Base-by-base conservation (phyloP, 2,329 filamentous ascomycete species). In the Delphinella strobiligena region DNA sequence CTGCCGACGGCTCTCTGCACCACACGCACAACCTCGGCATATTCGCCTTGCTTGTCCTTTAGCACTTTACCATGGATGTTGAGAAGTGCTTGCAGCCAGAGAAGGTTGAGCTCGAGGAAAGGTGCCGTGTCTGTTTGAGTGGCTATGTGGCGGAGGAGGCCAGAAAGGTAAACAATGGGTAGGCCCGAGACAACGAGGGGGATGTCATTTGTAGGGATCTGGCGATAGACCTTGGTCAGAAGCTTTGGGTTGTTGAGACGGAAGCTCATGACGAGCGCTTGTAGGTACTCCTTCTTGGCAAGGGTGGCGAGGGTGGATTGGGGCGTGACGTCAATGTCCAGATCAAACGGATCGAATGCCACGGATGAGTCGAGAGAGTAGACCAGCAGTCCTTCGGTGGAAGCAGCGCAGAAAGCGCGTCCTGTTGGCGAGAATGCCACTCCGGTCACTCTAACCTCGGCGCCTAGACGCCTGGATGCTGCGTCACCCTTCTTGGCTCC, bases 181-280 rank as follows among this genome's bases (percentile, higher is more conserved):
- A 95, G 65, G 22, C 82, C 76, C 38, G 76, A 78, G 17, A 93
- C 83, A 1, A 93, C 78, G 7, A 93, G 74, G 1, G 74, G 55
- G 34, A 96, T 82, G 48, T 89, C 81, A 2, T 68, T 61, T 31
- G 80, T 69, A 1, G 91, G 88, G 17, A 89, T 80, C 2, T 76
- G 74, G 61, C 93, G 81, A 63, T 94, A 96, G 14, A 95, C 84
- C 39, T 78, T 78, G 51, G 82, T 82, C 45, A 95, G 77, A 34
- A 98, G 70, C 16, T 78, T 75, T 4, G 78, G 72, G 59, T 93
- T 85, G 62, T 94, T 95, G 43, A 98, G 78, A 4, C 93, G 82
- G 71, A 98, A 98, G 1, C 88, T 82, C 91, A 98, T 98, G 47
- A 95, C 79, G 4, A 98, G 68, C 1, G 91, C 89, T 62, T 91